Evolutionary conservation across 106 monocot genomes (phyloP).

Genomic region (Dioscorea zingiberensis): DNA sequence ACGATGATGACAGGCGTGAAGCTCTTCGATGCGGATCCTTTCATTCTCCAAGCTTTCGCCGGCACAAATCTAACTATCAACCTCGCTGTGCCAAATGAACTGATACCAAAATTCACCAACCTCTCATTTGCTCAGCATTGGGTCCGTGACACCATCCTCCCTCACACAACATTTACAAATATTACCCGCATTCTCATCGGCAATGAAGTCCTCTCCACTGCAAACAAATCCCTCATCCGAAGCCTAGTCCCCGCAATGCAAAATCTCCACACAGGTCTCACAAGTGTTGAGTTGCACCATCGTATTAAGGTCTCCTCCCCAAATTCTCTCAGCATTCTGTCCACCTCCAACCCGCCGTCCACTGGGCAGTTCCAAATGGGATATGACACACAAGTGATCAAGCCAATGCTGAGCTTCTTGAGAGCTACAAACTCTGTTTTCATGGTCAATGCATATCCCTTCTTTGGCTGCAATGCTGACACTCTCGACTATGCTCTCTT

Average conservation of each 20-base stretch:
- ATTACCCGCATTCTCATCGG: constrained; percentile 60
- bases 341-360: constrained; percentile 34
- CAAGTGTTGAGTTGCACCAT: constrained; percentile 13
- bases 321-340: constrained; percentile 32
- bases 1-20: constrained; percentile 54
- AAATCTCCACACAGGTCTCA: constrained; percentile 46
- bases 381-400: constrained; percentile 30
- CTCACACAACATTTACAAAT: constrained; percentile 32
- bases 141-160: constrained; percentile 27
- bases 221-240: constrained; percentile 35
- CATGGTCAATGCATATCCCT: constrained; percentile 74
- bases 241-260: constrained; percentile 60
- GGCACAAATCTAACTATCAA: constrained; percentile 32
- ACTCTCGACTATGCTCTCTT: constrained; percentile 74
- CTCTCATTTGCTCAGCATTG: constrained; percentile 31
- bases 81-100: constrained; percentile 43
- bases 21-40: constrained; percentile 51
- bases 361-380: constrained; percentile 24
- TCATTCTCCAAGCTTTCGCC: constrained; percentile 53
- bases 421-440: constrained; percentile 37
- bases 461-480: constrained; percentile 51
- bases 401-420: constrained; percentile 47
- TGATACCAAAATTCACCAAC: constrained; percentile 35
- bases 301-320: constrained; percentile 33
- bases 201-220: constrained; percentile 53